Percentiles rank a stretch among this genome's conserved stretches.
phyloP scores from a whole-genome alignment of 2,329 filamentous ascomycete genomes.

The Colletotrichum eleusines region DNA sequence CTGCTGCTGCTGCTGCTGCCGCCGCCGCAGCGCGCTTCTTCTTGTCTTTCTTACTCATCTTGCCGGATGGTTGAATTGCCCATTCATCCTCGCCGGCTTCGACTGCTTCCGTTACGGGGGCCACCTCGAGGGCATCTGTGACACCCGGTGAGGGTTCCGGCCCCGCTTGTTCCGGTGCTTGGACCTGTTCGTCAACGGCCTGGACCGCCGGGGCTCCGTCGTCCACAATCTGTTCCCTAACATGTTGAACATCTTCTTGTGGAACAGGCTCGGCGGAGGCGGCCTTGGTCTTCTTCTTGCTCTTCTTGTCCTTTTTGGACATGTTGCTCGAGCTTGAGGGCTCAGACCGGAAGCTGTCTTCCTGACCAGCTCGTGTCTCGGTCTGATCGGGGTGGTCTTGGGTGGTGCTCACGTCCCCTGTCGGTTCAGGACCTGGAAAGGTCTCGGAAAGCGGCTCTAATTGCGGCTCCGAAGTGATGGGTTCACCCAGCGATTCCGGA shows the following conservation, averaged over 20 bases:
- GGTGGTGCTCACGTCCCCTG: slow-evolving; percentile 31
- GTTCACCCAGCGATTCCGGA: slow-evolving; percentile 35
- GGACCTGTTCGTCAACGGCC: slow-evolving; percentile 5
- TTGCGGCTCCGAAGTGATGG: slow-evolving; percentile 29
- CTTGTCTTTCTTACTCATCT: slow-evolving; percentile 44
- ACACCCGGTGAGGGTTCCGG: slow-evolving; percentile 3
- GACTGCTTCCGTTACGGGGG: slow-evolving; percentile 21
- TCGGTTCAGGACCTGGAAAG: slow-evolving; percentile 18
- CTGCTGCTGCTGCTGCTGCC: neutral
- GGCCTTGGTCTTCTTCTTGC: slow-evolving; percentile 39
- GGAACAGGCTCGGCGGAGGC: slow-evolving; percentile 14
- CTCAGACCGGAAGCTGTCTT: slow-evolving; percentile 34
- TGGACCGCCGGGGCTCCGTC: slow-evolving; percentile 21
- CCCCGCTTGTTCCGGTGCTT: slow-evolving; percentile 21
- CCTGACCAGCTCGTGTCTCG: slow-evolving; percentile 19
- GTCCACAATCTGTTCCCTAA: slow-evolving; percentile 14
- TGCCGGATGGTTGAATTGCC: slow-evolving; percentile 41
- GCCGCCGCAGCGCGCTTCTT: slow-evolving; percentile 34
- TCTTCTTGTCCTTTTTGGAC: slow-evolving; percentile 45
- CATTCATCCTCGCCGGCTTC: slow-evolving; percentile 38
- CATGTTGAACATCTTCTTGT: slow-evolving; percentile 22
- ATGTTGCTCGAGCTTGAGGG: slow-evolving; percentile 43
- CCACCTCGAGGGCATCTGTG: slow-evolving; percentile 5
- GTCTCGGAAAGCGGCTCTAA: slow-evolving; percentile 31
- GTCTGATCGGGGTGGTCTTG: slow-evolving; percentile 25